These are phyloP conservation scores for Tolypocladium album DNA, from an alignment of 2,329 filamentous ascomycete genomes.

Conservation along the genomic window DNA sequence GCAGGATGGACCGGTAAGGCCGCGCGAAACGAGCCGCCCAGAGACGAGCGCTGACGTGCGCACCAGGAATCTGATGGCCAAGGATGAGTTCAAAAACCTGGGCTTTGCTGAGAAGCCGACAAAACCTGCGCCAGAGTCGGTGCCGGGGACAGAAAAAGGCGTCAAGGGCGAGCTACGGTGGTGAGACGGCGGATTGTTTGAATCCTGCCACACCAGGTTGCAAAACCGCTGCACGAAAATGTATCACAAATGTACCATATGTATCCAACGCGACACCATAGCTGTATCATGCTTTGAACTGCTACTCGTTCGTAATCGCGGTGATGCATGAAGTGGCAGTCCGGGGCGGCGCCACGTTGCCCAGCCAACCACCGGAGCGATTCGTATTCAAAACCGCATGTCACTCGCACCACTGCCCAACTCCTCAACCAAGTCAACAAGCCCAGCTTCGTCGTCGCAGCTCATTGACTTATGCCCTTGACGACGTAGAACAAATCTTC, in stretches of 20 bases:
- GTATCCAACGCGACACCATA: background rate
- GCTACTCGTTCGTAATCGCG: background rate
- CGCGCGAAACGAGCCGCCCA: background rate
- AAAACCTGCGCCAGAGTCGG: constrained; percentile 8
- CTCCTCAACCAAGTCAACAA: constrained; percentile 3
- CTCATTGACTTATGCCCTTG: background rate
- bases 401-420: constrained; percentile 2
- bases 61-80: constrained; percentile 82
- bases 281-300: background rate
- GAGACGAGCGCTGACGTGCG: background rate
- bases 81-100: constrained; percentile 88
- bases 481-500: background rate
- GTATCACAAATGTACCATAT: background rate
- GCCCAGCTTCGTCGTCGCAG: background rate
- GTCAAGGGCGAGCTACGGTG: constrained; percentile 26
- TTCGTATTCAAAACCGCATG: constrained; percentile 6
- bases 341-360: constrained; percentile 8
- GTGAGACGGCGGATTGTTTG: constrained; percentile 9
- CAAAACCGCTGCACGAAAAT: background rate
- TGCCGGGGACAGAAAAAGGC: constrained; percentile 22
- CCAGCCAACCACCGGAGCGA: constrained; percentile 9
- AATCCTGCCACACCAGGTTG: background rate
- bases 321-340: background rate
- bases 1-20: constrained; percentile 84
- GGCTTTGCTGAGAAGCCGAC: constrained; percentile 44